Conservation (phyloP, 192 early-diverging fungal species). For the Cetraspora pellucida region DNA sequence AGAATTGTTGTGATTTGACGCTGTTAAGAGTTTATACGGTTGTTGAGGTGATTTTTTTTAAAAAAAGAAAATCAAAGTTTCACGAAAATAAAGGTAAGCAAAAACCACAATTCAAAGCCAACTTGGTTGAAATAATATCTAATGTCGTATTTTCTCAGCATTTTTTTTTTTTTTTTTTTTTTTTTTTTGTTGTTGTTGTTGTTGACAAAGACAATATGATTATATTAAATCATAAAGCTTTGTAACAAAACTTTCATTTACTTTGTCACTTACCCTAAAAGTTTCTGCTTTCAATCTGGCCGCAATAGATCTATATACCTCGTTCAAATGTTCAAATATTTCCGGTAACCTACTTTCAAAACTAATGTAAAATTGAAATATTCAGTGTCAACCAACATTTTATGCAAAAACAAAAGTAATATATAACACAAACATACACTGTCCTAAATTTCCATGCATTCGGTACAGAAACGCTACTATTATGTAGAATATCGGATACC, state of each 20-base stretch:
- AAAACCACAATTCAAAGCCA: not conserved
- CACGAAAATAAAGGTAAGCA: conserved; percentile 12
- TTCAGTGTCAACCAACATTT: not conserved
- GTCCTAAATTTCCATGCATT: conserved; percentile 87
- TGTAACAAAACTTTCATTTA: not conserved
- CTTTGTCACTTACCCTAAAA: conserved; percentile 51
- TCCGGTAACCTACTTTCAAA: conserved; percentile 63
- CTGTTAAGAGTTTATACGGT: conserved; percentile 24
- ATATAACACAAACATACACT: conserved; percentile 40
- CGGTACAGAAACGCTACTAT: conserved; percentile 74
- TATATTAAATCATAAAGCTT: not conserved
- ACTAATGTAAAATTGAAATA: conserved; percentile 20
- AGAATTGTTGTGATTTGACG: conserved; percentile 66
- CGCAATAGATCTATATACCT: conserved; percentile 66
- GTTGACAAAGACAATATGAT: too few species aligned
- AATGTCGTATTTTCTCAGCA: not conserved
- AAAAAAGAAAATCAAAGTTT: conserved; percentile 14
- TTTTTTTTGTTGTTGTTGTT: too few species aligned
- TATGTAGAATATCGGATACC: conserved; percentile 91
- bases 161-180: too few species aligned
- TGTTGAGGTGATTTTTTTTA: not conserved
- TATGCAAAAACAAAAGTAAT: not conserved
- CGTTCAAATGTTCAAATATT: conserved; percentile 73
- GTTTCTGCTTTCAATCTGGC: conserved; percentile 82
- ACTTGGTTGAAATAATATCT: not conserved